phyloP scores from a whole-genome alignment of 495 filamentous ascomycete genomes.

The Penicillium salamii region DNA sequence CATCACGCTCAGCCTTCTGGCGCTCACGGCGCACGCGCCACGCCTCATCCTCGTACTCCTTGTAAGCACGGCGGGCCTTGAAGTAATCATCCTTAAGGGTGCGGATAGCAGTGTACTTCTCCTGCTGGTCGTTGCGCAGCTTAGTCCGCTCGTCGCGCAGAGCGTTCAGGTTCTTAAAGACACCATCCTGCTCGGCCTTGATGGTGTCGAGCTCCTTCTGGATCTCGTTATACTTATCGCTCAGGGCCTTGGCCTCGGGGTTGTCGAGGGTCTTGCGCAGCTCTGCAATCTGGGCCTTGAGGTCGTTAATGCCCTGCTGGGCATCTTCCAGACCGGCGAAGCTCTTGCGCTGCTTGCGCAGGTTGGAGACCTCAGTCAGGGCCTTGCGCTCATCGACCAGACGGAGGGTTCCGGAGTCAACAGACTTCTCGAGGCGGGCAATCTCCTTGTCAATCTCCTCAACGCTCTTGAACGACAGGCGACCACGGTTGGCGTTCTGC shows the following conservation, averaged over 20 bases:
- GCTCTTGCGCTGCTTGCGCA: conserved; percentile 86
- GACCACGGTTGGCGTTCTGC: conserved; percentile 75
- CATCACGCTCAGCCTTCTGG: conserved; percentile 74
- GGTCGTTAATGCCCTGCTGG: conserved; percentile 79
- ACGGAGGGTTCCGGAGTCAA: conserved; percentile 84
- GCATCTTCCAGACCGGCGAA: conserved; percentile 77
- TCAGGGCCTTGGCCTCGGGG: conserved; percentile 85
- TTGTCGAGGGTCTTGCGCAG: conserved; percentile 84
- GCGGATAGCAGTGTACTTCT: conserved; percentile 75
- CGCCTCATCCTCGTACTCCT: conserved; percentile 76
- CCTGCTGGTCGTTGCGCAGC: conserved; percentile 76
- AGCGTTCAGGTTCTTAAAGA: conserved; percentile 78
- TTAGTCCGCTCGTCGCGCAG: conserved; percentile 85
- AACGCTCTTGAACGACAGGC: conserved; percentile 76
- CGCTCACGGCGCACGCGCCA: conserved; percentile 72
- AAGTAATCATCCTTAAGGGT: conserved; percentile 85
- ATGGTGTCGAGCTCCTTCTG: conserved; percentile 82
- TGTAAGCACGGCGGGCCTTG: conserved; percentile 68
- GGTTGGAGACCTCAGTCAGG: conserved; percentile 70
- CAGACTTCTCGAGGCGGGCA: conserved; percentile 71
- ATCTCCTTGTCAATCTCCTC: conserved; percentile 87
- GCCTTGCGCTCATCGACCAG: conserved; percentile 97
- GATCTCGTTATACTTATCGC: conserved; percentile 76
- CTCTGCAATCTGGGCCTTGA: conserved; percentile 80
- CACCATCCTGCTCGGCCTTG: conserved; percentile 85